phyloP scores from a whole-genome alignment of 192 early-diverging fungal species.

The Anaeromyces robustus region DNA sequence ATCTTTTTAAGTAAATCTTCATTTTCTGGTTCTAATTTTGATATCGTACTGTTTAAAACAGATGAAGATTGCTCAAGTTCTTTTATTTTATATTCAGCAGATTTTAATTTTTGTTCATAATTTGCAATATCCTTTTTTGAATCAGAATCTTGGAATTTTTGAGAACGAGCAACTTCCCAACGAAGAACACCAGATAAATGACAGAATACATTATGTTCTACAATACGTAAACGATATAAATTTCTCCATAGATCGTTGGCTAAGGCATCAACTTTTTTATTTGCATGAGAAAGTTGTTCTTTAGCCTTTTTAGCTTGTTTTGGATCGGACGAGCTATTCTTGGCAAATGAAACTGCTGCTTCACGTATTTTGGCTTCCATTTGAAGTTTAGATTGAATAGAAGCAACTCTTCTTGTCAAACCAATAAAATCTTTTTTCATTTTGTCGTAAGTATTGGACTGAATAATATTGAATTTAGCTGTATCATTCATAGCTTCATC shows the following conservation, averaged over 20 bases:
- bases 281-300: constrained; percentile 15
- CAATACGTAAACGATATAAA: constrained; percentile 13
- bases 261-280: constrained; percentile 19
- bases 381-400: constrained; percentile 19
- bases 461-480: constrained; percentile 12
- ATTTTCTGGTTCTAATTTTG: constrained; percentile 14
- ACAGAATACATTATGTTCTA: constrained; percentile 22
- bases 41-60: constrained; percentile 16
- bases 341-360: constrained; percentile 17
- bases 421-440: constrained; percentile 14
- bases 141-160: background rate
- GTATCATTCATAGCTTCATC: constrained; percentile 14
- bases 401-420: constrained; percentile 7
- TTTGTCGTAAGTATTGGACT: constrained; percentile 16
- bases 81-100: constrained; percentile 16
- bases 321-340: constrained; percentile 7
- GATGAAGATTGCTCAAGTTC: constrained; percentile 20
- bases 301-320: constrained; percentile 6
- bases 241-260: constrained; percentile 17
- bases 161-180: constrained; percentile 6
- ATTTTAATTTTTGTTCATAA: constrained; percentile 11
- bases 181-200: constrained; percentile 20
- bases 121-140: background rate
- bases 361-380: constrained; percentile 21
- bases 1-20: constrained; percentile 5